phyloP scores from a whole-genome alignment of 495 filamentous ascomycete species.

The Tuber calosporum region DNA sequence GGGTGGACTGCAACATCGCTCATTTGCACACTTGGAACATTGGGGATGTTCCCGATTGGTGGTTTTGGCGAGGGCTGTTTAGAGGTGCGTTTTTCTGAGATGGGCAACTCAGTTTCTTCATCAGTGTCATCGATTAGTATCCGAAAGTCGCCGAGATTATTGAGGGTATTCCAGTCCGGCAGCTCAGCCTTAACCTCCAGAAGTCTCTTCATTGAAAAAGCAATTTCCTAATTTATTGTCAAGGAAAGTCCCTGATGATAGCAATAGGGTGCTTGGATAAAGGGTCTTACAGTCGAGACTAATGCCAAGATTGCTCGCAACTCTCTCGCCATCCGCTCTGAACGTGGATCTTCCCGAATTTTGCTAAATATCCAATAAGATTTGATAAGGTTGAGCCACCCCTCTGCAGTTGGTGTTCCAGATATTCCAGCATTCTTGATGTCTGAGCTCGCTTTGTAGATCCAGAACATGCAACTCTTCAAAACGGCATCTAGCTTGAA shows the following conservation, averaged over 20 bases:
- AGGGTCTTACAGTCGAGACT: constrained; percentile 23
- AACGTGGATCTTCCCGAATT: constrained; percentile 13
- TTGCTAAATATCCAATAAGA: constrained; percentile 29
- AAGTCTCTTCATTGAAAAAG: constrained; percentile 25
- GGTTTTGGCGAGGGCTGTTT: not conserved
- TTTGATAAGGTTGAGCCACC: constrained; percentile 19
- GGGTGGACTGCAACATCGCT: constrained; percentile 21
- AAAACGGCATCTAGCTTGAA: constrained; percentile 17
- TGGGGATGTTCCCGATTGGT: not conserved
- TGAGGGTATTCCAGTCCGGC: constrained; percentile 13
- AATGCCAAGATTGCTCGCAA: constrained; percentile 19
- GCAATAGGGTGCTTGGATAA: constrained; percentile 6
- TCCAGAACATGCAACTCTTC: constrained; percentile 27
- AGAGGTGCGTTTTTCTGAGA: not conserved
- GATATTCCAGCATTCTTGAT: constrained; percentile 20
- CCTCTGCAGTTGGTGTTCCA: constrained; percentile 15
- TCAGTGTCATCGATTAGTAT: constrained; percentile 16
- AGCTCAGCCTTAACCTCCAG: constrained; percentile 19
- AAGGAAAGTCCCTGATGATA: not conserved
- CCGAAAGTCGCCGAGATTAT: constrained; percentile 18
- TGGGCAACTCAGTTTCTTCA: constrained; percentile 8
- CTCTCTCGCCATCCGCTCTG: constrained; percentile 15
- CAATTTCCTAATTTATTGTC: constrained; percentile 26
- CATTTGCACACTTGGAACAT: constrained; percentile 6
- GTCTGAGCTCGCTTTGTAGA: constrained; percentile 15